Percentiles rank a stretch among this genome's conserved stretches.
Conservation (phyloP, 805 yeast species). For the Metschnikowia rubicola region DNA sequence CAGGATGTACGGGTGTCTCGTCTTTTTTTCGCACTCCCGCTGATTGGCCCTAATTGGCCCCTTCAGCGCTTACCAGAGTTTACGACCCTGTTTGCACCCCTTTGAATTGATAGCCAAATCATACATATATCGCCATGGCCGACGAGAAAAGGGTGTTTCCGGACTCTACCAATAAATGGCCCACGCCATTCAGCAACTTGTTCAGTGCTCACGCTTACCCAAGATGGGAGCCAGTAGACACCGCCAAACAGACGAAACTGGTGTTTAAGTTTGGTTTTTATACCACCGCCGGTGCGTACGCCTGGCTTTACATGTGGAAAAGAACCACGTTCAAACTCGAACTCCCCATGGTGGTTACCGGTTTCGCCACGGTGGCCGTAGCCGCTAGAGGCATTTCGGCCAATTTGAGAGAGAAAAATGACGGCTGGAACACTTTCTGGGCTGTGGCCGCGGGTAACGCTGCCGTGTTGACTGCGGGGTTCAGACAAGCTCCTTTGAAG, state of each 20-base stretch:
- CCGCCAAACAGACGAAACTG: slow-evolving; percentile 46
- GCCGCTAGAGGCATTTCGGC: slow-evolving; percentile 48
- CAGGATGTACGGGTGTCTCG: too few relatives aligned
- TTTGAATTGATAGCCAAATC: not conserved
- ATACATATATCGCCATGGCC: slow-evolving; percentile 16
- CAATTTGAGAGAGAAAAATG: slow-evolving; percentile 61
- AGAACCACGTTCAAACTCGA: slow-evolving; percentile 41
- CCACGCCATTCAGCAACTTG: slow-evolving; percentile 40
- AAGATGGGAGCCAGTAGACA: slow-evolving; percentile 52
- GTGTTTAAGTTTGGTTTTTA: slow-evolving; percentile 45
- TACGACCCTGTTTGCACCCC: not conserved
- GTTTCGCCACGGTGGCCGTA: slow-evolving; percentile 49
- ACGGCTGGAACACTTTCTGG: slow-evolving; percentile 64
- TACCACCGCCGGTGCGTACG: slow-evolving; percentile 49
- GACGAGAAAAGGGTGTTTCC: slow-evolving; percentile 24
- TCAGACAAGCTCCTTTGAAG: slow-evolving; percentile 39
- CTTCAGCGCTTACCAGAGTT: not conserved
- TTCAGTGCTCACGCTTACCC: slow-evolving; percentile 41
- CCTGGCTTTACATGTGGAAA: slow-evolving; percentile 43
- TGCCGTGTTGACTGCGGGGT: slow-evolving; percentile 43
- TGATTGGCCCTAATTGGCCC: too few relatives aligned
- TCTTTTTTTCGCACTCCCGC: too few relatives aligned
- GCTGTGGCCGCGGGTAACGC: slow-evolving; percentile 52
- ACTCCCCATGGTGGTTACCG: slow-evolving; percentile 37
- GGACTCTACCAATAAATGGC: slow-evolving; percentile 39